phyloP scores from a whole-genome alignment of 768 basidiomycete species.

The Phaeotremella skinneri region DNA sequence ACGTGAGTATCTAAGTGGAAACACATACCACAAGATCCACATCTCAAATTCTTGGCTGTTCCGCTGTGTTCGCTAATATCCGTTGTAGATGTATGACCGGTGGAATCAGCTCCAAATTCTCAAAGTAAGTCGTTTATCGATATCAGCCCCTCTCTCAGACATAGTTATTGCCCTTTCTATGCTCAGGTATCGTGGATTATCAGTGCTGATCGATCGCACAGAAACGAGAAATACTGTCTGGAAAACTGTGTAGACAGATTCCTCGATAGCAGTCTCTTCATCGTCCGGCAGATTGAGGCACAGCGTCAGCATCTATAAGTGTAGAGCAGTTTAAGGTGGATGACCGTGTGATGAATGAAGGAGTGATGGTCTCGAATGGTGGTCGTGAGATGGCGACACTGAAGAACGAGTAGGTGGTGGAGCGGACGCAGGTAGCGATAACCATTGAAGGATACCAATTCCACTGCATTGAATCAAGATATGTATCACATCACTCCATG shows the following conservation, averaged over 20 bases:
- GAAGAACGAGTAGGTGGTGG: too few species aligned
- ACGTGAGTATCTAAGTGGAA: too few species aligned
- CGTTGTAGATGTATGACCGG: slow-evolving; percentile 85
- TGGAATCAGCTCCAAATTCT: slow-evolving; percentile 72
- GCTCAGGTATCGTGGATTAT: not conserved
- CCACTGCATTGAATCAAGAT: not conserved
- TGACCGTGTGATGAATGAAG: not conserved
- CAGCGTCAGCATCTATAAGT: slow-evolving; percentile 40
- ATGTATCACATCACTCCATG: slow-evolving; percentile 5
- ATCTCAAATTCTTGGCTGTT: too few species aligned
- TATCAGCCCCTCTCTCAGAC: too few species aligned
- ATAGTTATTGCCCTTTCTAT: too few species aligned
- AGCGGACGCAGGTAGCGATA: too few species aligned
- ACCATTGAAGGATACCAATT: too few species aligned
- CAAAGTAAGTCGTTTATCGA: slow-evolving; percentile 55
- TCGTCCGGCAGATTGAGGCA: slow-evolving; percentile 65
- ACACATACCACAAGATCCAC: too few species aligned
- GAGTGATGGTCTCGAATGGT: too few species aligned
- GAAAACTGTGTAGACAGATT: slow-evolving; percentile 89
- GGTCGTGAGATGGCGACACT: too few species aligned
- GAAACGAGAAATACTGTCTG: slow-evolving; percentile 73
- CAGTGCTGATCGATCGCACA: not conserved
- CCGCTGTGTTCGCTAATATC: too few species aligned
- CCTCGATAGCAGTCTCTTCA: slow-evolving; percentile 76
- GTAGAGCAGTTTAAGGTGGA: too few species aligned